Evolutionary conservation across 2,329 filamentous ascomycete species (phyloP).

Genomic region (Metarhizium humberi): DNA sequence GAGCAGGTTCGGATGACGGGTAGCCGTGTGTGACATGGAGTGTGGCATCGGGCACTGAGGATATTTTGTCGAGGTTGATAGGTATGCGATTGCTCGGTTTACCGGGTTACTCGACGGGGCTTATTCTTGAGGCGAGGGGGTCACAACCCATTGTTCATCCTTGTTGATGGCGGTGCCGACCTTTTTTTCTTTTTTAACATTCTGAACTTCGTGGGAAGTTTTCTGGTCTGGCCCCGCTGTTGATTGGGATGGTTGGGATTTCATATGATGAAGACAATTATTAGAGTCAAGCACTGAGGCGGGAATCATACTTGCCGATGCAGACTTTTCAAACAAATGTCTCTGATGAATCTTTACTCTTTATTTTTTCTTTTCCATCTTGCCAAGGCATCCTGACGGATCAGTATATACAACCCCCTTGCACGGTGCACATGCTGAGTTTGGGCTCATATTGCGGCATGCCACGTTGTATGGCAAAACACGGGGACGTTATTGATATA

Average conservation of each 20-base stretch:
- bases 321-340: conserved; percentile 19
- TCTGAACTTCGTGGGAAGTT: conserved; percentile 34
- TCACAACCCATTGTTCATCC: conserved; percentile 13
- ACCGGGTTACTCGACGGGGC: conserved; percentile 98
- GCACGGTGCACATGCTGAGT: not conserved
- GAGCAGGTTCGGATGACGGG: conserved; percentile 27
- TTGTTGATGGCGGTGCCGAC: conserved; percentile 10
- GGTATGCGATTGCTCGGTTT: conserved; percentile 88
- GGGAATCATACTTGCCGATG: conserved; percentile 19
- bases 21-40: conserved; percentile 38
- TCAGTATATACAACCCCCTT: not conserved
- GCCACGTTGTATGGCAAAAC: not conserved
- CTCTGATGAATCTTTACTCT: conserved; percentile 14
- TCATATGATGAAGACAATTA: conserved; percentile 90
- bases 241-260: conserved; percentile 38
- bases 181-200: conserved; percentile 15
- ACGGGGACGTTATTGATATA: not conserved
- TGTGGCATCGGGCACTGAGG: conserved; percentile 40
- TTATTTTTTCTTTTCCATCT: not conserved
- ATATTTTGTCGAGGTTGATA: conserved; percentile 89
- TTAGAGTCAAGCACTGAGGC: conserved; percentile 95
- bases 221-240: conserved; percentile 16
- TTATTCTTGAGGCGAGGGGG: conserved; percentile 99
- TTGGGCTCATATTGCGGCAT: not conserved
- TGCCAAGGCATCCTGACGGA: too few species aligned